A percentile compares a stretch with the other conserved stretches of the same genome.
Evolutionary conservation across 441 rosid genomes (phyloP).

Genomic region (Codiaeum variegatum): DNA sequence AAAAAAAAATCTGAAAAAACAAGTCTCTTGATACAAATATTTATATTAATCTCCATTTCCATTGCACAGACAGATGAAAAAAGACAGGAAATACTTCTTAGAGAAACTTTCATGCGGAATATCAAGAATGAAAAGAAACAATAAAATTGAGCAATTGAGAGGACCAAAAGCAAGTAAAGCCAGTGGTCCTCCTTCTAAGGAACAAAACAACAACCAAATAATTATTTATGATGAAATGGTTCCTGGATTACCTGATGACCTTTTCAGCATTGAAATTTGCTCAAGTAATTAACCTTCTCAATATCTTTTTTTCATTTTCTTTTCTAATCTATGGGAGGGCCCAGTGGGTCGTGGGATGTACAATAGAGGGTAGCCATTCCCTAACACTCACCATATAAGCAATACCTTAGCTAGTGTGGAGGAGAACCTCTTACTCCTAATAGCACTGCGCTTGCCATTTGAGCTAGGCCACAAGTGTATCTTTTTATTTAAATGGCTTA

Average conservation of each 20-base stretch:
- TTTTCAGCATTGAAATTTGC: slow-evolving; percentile 35
- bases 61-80: slow-evolving; percentile 40
- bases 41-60: not conserved
- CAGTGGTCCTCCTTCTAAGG: not conserved
- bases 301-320: too few species aligned
- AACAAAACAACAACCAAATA: not conserved
- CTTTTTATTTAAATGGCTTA: not conserved
- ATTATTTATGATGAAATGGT: slow-evolving; percentile 30
- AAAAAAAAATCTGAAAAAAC: not conserved
- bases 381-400: too few species aligned
- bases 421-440: too few species aligned
- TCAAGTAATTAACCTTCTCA: slow-evolving; percentile 2
- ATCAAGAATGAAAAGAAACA: slow-evolving; percentile 39
- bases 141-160: slow-evolving; percentile 31
- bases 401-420: too few species aligned
- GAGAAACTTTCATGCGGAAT: slow-evolving; percentile 40
- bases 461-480: too few species aligned
- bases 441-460: too few species aligned
- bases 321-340: too few species aligned
- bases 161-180: slow-evolving; percentile 24
- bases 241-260: slow-evolving; percentile 36
- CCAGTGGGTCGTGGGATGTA: too few species aligned
- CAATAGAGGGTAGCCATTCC: too few species aligned
- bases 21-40: not conserved
- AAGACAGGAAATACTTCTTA: slow-evolving; percentile 37